These are phyloP conservation scores for Plasmodium vinckei DNA, from an alignment of 169 alveolate genomes.

Conservation along the genomic window DNA sequence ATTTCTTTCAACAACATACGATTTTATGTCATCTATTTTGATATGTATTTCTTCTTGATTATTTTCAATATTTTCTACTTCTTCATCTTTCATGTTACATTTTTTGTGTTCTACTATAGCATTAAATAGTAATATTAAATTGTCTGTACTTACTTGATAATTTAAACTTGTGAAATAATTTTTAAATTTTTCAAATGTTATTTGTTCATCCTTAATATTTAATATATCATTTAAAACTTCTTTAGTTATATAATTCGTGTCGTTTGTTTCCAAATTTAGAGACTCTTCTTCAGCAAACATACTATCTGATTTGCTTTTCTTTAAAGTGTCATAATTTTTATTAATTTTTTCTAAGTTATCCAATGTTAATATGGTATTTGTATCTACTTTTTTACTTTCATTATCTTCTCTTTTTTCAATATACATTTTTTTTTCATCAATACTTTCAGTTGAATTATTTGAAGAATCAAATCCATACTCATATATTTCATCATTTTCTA, in stretches of 20 bases:
- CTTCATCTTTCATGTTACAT: slow-evolving; percentile 1
- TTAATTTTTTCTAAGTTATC: neutral
- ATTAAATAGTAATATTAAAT: slow-evolving; percentile 23
- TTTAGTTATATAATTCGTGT: slow-evolving; percentile 54
- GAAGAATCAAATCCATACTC: too few species aligned
- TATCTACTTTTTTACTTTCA: neutral
- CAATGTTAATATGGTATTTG: neutral
- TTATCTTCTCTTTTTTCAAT: neutral
- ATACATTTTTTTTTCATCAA: neutral
- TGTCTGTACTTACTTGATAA: slow-evolving; percentile 22
- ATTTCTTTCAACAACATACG: slow-evolving; percentile 48
- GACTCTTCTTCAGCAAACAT: slow-evolving; percentile 14
- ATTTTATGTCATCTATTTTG: slow-evolving; percentile 40
- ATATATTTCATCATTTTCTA: neutral
- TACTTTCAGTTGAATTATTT: neutral
- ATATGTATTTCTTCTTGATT: slow-evolving; percentile 11
- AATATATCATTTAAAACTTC: slow-evolving; percentile 40
- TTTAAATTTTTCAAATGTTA: slow-evolving; percentile 45
- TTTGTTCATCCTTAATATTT: slow-evolving; percentile 43
- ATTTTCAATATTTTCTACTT: neutral
- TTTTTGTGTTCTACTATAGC: slow-evolving; percentile 4
- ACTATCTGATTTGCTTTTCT: slow-evolving; percentile 2
- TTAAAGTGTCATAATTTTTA: neutral
- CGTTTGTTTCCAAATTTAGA: slow-evolving; percentile 22
- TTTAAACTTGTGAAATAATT: slow-evolving; percentile 22